These are phyloP conservation scores for Elaeis guineensis DNA, from an alignment of 176 grass and related monocot species.

Conservation along the genomic window DNA sequence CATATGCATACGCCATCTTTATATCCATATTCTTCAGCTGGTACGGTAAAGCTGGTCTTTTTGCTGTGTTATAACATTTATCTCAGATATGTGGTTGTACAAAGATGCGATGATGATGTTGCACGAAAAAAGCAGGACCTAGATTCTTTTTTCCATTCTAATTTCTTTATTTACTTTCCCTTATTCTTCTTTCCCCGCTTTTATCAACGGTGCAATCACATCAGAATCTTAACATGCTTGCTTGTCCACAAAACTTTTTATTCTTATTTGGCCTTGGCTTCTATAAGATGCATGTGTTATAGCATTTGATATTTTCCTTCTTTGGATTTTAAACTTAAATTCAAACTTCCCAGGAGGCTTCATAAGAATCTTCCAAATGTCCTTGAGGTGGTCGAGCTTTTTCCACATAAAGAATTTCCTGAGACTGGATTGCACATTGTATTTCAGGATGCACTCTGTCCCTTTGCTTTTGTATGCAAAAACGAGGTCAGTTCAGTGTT, in stretches of 20 bases:
- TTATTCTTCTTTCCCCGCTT: too few relatives aligned
- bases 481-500: conserved; percentile 44
- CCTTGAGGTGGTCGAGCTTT: conserved; percentile 63
- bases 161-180: too few relatives aligned
- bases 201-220: too few relatives aligned
- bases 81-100: too few relatives aligned
- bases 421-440: conserved; percentile 58
- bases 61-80: too few relatives aligned
- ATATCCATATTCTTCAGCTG: too few relatives aligned
- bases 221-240: not conserved
- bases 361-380: conserved; percentile 66
- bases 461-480: conserved; percentile 65
- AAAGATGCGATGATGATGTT: too few relatives aligned
- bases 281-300: not conserved
- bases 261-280: not conserved
- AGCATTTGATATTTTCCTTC: not conserved
- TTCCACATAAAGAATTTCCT: conserved; percentile 52
- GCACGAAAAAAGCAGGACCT: too few relatives aligned
- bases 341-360: conserved; percentile 59
- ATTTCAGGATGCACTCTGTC: conserved; percentile 68
- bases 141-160: too few relatives aligned
- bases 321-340: conserved; percentile 13
- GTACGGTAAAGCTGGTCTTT: too few relatives aligned
- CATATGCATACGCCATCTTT: too few relatives aligned
- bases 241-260: not conserved